A percentile compares a stretch with the other conserved stretches of the same genome.
Conservation (phyloP, 1,284 basidiomycete species). For the Leccinum angustisporum region DNA sequence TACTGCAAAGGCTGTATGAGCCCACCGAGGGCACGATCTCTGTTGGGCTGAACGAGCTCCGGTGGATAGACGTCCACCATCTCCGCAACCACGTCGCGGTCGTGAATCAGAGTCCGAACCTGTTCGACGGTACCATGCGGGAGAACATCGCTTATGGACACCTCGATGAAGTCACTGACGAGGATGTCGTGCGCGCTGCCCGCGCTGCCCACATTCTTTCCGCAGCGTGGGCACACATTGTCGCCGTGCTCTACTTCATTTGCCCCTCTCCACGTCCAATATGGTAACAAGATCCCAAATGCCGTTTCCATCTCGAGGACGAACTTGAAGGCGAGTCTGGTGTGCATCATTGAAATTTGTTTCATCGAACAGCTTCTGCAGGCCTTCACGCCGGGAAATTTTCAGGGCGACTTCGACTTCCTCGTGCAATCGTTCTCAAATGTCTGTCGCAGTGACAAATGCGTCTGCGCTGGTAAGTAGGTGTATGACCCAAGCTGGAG, state of each 20-base stretch:
- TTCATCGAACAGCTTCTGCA: slow-evolving; percentile 7
- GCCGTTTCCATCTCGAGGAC: slow-evolving; percentile 7
- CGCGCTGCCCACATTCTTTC: neutral
- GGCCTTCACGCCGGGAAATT: slow-evolving; percentile 3
- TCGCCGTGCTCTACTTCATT: slow-evolving; percentile 13
- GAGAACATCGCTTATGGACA: no score
- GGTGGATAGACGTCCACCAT: no score
- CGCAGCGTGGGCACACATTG: neutral
- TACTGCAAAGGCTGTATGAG: no score
- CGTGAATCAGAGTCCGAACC: no score
- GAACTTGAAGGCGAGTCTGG: slow-evolving; percentile 3
- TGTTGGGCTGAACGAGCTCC: no score
- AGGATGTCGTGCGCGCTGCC: no score
- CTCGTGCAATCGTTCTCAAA: slow-evolving; percentile 1
- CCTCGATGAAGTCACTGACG: no score
- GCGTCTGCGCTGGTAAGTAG: slow-evolving; percentile 7
- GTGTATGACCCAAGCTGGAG: slow-evolving; percentile 1
- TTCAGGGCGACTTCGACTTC: slow-evolving; percentile 9
- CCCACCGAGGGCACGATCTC: no score
- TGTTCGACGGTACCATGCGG: no score
- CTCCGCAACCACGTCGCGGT: no score
- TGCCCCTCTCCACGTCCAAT: slow-evolving; percentile 17
- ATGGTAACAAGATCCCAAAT: slow-evolving; percentile 4
- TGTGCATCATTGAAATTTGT: slow-evolving; percentile 19
- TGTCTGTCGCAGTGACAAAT: slow-evolving; percentile 17